Evolutionary conservation across 2,329 filamentous ascomycete genomes (phyloP), one percentile per base, ranked within the genome.

Genomic region (Aspergillus sergii): DNA sequence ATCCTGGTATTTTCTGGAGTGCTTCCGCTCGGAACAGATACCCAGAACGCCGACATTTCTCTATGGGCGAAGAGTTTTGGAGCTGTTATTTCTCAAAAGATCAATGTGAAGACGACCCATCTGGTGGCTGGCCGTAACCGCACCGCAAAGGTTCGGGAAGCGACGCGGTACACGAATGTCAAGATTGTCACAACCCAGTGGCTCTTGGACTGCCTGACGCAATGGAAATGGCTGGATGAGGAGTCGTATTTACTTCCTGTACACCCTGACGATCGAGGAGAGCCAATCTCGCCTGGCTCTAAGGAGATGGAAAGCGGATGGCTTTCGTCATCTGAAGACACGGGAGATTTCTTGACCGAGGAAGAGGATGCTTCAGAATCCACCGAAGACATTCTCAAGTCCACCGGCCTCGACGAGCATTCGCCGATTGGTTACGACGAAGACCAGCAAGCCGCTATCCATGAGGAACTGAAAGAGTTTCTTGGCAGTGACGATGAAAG

Each of bases 141-240:
- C 26, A 98, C 95, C 0, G 90, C 92, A 59, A 99, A 99, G 79
- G 93, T 98, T 50, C 90, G 92, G 55, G 90, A 94, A 76, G 95
- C 95, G 0, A 89, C 91, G 16, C 88, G 89, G 66, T 91, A 93
- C 60, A 84, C 90, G 0, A 87, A 88, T 19, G 91, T 98, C 77
- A 94, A 93, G 75, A 96, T 99, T 63, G 95, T 99, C 55, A 93
- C 90, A 69, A 91, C 93, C 59, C 88, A 92, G 71, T 99, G 95
- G 95, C 87, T 99, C 34, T 85, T 89, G 36, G 91, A 94, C 69
- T 96, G 90, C 60, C 88, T 98, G 66, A 90, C 88, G 30, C 90
- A 91, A 75, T 99, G 95, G 95, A 84, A 86, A 66, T 89, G 87
- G 61, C 82, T 96, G 12, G 89, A 95, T 61, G 94, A 97, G 75